Evolutionary conservation across 495 filamentous ascomycete species (phyloP).

Genomic region (Aspergillus nidulans): DNA sequence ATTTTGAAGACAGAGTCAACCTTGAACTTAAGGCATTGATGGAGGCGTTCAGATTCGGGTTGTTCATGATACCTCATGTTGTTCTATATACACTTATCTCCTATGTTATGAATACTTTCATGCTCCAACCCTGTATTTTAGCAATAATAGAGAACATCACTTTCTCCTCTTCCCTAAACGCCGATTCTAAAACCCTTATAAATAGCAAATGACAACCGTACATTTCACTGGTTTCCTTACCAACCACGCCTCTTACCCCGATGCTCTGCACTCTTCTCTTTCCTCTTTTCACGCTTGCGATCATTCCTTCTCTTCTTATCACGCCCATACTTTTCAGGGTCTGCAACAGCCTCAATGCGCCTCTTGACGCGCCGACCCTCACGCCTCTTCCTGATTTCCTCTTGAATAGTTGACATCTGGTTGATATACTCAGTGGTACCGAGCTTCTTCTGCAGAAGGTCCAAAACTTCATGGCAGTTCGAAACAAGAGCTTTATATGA

Average conservation of each 20-base stretch:
- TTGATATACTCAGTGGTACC: slow-evolving; percentile 74
- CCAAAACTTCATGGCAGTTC: slow-evolving; percentile 68
- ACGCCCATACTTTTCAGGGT: slow-evolving; percentile 70
- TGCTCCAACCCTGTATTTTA: slow-evolving; percentile 21
- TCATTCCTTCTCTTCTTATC: slow-evolving; percentile 84
- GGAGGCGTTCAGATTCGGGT: not conserved
- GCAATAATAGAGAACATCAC: not conserved
- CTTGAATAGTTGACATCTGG: slow-evolving; percentile 62
- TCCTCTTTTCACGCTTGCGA: slow-evolving; percentile 76
- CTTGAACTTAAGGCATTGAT: not conserved
- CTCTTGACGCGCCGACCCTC: slow-evolving; percentile 73
- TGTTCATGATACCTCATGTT: slow-evolving; percentile 16
- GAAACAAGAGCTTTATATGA: slow-evolving; percentile 62
- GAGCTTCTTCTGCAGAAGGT: slow-evolving; percentile 71
- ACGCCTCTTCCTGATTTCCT: slow-evolving; percentile 62
- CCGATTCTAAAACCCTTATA: slow-evolving; percentile 4
- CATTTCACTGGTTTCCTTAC: slow-evolving; percentile 24
- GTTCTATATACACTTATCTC: slow-evolving; percentile 17
- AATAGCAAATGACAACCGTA: not conserved
- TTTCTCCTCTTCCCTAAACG: slow-evolving; percentile 12
- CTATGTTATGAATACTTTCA: slow-evolving; percentile 14
- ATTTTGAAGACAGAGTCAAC: not conserved
- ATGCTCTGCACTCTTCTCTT: slow-evolving; percentile 66
- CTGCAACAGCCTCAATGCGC: slow-evolving; percentile 75
- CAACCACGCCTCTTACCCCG: slow-evolving; percentile 67